Evolutionary conservation across 2,329 filamentous ascomycete species (phyloP).

Genomic region (Diatrype stigma): DNA sequence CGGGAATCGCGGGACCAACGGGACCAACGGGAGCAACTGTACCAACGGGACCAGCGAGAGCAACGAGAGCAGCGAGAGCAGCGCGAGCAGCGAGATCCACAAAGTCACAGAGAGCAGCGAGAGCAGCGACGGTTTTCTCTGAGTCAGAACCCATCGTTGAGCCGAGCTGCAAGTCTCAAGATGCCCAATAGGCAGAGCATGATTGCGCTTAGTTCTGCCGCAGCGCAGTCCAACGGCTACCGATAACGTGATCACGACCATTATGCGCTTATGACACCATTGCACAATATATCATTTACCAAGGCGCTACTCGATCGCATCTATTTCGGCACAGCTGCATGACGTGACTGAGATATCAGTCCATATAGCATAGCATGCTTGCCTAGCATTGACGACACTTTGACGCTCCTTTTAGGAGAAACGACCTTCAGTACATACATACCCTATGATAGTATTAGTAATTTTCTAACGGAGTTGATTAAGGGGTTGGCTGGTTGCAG

Average conservation of each 20-base stretch:
- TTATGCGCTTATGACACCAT: conserved; percentile 27
- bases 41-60: too few species aligned
- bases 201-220: conserved; percentile 35
- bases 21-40: too few species aligned
- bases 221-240: conserved; percentile 39
- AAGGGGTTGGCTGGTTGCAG: too few species aligned
- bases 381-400: neutral
- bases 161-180: conserved; percentile 42
- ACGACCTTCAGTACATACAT: neutral
- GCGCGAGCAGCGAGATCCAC: too few species aligned
- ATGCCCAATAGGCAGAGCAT: conserved; percentile 41
- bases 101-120: too few species aligned
- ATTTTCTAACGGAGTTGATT: neutral
- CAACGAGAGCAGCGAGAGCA: too few species aligned
- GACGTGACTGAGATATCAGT: neutral
- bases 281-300: conserved; percentile 24
- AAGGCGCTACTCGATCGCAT: conserved; percentile 15
- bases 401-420: neutral
- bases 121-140: conserved; percentile 42
- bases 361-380: neutral
- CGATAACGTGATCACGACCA: conserved; percentile 34
- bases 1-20: too few species aligned
- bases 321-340: conserved; percentile 22
- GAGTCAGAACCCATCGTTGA: conserved; percentile 37
- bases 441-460: neutral